Conservation (phyloP, 148 eudicot genomes). For the Rhododendron griersonianum region DNA sequence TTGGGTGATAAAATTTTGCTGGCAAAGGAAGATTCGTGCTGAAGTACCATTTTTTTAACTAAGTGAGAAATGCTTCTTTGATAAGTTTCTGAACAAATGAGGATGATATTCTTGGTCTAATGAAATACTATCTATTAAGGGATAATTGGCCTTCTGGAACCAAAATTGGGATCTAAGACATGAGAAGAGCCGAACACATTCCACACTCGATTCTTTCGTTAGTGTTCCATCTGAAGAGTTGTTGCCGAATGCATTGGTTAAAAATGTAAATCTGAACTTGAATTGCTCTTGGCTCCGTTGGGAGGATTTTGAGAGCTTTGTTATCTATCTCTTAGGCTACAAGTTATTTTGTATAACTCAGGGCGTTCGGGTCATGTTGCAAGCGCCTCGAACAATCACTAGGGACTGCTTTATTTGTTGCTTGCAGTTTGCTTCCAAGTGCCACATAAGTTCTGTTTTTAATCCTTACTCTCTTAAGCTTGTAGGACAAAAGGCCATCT, state of each 20-base stretch:
- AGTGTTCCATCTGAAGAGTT: not conserved
- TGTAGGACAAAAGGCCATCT: not conserved
- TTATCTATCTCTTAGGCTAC: not conserved
- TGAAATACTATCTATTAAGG: too few species aligned
- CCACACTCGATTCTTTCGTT: not conserved
- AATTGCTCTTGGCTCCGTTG: not conserved
- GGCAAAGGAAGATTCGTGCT: not conserved
- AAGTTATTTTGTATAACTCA: not conserved
- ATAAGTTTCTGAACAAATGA: too few species aligned
- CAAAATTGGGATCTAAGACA: too few species aligned
- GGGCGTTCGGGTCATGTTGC: not conserved
- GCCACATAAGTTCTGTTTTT: not conserved
- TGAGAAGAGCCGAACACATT: too few species aligned
- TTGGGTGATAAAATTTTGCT: not conserved
- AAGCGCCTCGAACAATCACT: not conserved
- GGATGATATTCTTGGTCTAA: too few species aligned
- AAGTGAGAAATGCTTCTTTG: too few species aligned
- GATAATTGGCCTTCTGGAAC: too few species aligned
- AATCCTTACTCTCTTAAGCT: not conserved
- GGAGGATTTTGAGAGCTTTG: not conserved
- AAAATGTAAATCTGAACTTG: not conserved
- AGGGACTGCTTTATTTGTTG: not conserved
- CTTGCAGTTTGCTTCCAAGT: not conserved
- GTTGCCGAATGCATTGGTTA: not conserved
- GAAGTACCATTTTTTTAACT: not conserved